These are phyloP conservation scores for Forsythia viridissima DNA, from an alignment of 257 asterid genomes.

Conservation along the genomic window DNA sequence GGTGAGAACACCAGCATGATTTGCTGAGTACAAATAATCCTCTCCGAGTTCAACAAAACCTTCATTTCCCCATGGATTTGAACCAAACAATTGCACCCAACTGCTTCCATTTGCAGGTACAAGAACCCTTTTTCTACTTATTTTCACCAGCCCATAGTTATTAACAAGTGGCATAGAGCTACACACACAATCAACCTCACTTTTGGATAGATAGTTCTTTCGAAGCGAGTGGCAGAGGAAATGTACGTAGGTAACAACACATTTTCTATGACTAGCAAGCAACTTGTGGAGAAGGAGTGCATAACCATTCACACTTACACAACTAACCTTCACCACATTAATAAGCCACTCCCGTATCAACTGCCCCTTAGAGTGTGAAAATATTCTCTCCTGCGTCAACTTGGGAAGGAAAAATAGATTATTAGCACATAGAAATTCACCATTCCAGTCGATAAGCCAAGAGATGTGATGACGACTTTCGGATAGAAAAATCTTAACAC, in stretches of 20 bases:
- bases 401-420: conserved; percentile 16
- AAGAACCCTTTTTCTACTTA: conserved; percentile 20
- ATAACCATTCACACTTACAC: conserved; percentile 19
- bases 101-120: conserved; percentile 40
- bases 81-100: conserved; percentile 39
- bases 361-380: conserved; percentile 15
- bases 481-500: conserved; percentile 15
- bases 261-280: conserved; percentile 11
- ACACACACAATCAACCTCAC: conserved; percentile 10
- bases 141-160: conserved; percentile 27
- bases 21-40: conserved; percentile 31
- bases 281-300: conserved; percentile 9
- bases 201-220: conserved; percentile 11
- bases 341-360: conserved; percentile 31
- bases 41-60: conserved; percentile 39
- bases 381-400: conserved; percentile 19
- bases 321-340: conserved; percentile 20
- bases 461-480: background rate
- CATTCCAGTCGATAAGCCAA: conserved; percentile 42
- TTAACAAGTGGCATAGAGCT: conserved; percentile 24
- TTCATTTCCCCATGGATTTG: conserved; percentile 37
- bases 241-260: conserved; percentile 21
- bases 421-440: conserved; percentile 20
- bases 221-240: conserved; percentile 25
- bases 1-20: conserved; percentile 26